Conservation (phyloP, 139 green algal species). For the Chlorella sp. region DNA sequence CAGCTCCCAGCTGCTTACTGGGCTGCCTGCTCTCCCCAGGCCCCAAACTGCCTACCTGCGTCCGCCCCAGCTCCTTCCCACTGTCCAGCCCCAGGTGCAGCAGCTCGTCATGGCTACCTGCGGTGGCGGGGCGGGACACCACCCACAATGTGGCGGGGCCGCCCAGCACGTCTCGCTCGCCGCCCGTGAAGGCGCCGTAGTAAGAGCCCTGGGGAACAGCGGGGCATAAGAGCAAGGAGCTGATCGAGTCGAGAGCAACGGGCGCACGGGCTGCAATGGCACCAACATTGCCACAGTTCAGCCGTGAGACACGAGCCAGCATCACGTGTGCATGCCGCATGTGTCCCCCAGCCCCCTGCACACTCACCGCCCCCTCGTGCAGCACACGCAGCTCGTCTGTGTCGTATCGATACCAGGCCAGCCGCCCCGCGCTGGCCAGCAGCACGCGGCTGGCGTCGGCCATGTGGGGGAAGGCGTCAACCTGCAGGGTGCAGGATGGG, state of each 20-base stretch:
- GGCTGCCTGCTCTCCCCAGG: background rate
- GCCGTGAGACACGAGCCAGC: too few species aligned
- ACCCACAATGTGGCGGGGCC: constrained; percentile 65
- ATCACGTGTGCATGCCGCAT: too few species aligned
- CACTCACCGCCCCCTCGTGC: constrained; percentile 72
- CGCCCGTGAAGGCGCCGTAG: constrained; percentile 76
- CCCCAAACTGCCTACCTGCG: constrained; percentile 40
- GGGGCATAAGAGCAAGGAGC: too few species aligned
- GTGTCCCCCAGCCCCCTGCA: too few species aligned
- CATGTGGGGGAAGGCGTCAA: constrained; percentile 31
- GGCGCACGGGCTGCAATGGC: too few species aligned
- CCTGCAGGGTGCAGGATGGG: background rate
- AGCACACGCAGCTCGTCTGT: constrained; percentile 57
- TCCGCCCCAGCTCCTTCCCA: constrained; percentile 58
- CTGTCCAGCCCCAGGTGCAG: constrained; percentile 68
- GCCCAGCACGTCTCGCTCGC: constrained; percentile 22
- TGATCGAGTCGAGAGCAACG: too few species aligned
- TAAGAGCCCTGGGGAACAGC: constrained; percentile 33
- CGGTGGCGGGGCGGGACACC: constrained; percentile 57
- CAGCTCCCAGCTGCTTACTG: too few species aligned
- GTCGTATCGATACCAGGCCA: constrained; percentile 76
- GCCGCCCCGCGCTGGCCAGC: constrained; percentile 66
- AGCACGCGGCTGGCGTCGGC: constrained; percentile 48
- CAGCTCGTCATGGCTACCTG: constrained; percentile 37
- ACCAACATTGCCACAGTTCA: too few species aligned